A percentile compares a stretch with the other conserved stretches of the same genome.
Evolutionary conservation across 2,329 filamentous ascomycete species (phyloP).

Genomic region (Aspergillus unguis): DNA sequence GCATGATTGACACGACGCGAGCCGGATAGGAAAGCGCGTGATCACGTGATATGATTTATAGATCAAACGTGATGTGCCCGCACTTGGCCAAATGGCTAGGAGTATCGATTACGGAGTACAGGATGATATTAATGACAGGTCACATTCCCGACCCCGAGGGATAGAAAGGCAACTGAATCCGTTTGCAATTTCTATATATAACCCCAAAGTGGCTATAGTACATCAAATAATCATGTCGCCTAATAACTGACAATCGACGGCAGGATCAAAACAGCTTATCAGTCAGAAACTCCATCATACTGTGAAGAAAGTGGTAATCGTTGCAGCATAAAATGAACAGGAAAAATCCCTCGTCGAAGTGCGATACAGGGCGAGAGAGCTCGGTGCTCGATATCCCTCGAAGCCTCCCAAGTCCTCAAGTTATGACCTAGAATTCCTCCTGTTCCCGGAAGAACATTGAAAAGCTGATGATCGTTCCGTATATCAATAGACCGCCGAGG

Average conservation of each 20-base stretch:
- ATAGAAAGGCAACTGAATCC: background rate
- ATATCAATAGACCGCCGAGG: slow-evolving; percentile 86
- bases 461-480: slow-evolving; percentile 97
- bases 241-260: slow-evolving; percentile 10
- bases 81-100: too few species aligned
- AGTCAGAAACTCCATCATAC: slow-evolving; percentile 23
- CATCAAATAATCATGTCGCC: slow-evolving; percentile 18
- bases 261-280: slow-evolving; percentile 12
- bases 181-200: slow-evolving; percentile 18
- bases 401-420: too few species aligned
- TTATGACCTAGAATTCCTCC: slow-evolving; percentile 70
- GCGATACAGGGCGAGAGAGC: too few species aligned
- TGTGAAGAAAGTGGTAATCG: slow-evolving; percentile 20
- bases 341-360: background rate
- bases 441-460: slow-evolving; percentile 98
- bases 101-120: too few species aligned
- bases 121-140: too few species aligned
- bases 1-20: slow-evolving; percentile 6
- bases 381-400: too few species aligned
- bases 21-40: slow-evolving; percentile 2
- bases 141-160: background rate
- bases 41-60: slow-evolving; percentile 7
- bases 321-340: slow-evolving; percentile 12
- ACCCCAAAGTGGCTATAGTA: slow-evolving; percentile 19
- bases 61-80: background rate